Percentiles rank a stretch among this genome's conserved stretches.
These are phyloP conservation scores for Geotrichum restrictum DNA, from an alignment of 1,139 yeast genomes.

Conservation along the genomic window DNA sequence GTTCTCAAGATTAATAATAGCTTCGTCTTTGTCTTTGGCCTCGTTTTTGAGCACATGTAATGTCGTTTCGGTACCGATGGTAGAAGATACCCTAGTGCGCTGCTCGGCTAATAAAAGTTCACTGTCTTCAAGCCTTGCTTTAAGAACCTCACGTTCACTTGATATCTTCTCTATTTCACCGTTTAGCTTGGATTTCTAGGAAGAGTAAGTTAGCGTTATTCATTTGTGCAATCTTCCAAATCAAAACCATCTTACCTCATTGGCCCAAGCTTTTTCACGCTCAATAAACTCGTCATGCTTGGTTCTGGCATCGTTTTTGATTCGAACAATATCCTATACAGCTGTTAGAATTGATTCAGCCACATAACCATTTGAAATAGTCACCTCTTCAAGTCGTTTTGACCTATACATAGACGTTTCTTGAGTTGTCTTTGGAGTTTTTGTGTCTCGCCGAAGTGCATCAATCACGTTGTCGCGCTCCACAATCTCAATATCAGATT, in stretches of 20 bases:
- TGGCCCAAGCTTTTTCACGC: constrained; percentile 1
- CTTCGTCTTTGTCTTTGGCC: background rate
- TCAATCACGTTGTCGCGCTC: constrained; percentile 14
- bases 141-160: background rate
- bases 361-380: background rate
- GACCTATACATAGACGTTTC: background rate
- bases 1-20: background rate
- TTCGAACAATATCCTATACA: background rate
- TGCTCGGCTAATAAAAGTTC: background rate
- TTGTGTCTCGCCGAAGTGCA: background rate
- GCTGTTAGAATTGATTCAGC: background rate
- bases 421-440: background rate
- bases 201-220: too few relatives aligned
- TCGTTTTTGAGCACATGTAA: constrained; percentile 1
- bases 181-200: background rate
- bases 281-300: constrained; percentile 5
- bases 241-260: background rate
- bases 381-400: constrained; percentile 6
- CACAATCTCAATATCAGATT: constrained; percentile 15
- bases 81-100: background rate
- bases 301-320: constrained; percentile 4
- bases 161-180: background rate
- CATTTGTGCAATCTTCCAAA: background rate
- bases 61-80: background rate
- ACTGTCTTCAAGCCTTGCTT: background rate